Evolutionary conservation across 305 asterid species (phyloP).

Genomic region (Fraxinus floribunda): DNA sequence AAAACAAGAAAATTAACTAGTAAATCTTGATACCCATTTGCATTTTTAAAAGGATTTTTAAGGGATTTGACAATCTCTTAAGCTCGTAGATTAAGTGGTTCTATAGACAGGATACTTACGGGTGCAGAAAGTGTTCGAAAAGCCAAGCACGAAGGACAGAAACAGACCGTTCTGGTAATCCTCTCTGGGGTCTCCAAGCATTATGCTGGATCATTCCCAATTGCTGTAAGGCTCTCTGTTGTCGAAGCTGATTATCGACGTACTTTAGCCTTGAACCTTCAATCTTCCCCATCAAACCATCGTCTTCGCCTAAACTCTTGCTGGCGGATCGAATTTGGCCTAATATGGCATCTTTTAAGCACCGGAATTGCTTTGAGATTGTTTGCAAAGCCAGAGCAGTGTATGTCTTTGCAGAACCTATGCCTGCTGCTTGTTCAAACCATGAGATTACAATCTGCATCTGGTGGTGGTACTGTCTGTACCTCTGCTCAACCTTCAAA

Average conservation of each 20-base stretch:
- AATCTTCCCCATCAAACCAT: slow-evolving; percentile 45
- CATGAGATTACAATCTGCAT: slow-evolving; percentile 80
- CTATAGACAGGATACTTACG: slow-evolving; percentile 41
- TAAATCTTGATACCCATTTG: background rate
- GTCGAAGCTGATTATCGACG: slow-evolving; percentile 78
- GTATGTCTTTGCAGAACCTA: slow-evolving; percentile 77
- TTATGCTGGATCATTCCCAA: slow-evolving; percentile 95
- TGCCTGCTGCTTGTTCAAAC: slow-evolving; percentile 86
- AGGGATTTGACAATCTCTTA: background rate
- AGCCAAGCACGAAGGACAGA: slow-evolving; percentile 96
- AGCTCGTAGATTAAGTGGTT: background rate
- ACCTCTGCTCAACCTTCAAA: slow-evolving; percentile 80
- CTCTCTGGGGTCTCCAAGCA: slow-evolving; percentile 99
- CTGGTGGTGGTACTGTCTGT: slow-evolving; percentile 86
- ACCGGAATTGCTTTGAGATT: slow-evolving; percentile 86
- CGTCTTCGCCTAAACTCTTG: slow-evolving; percentile 79
- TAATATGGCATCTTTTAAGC: slow-evolving; percentile 79
- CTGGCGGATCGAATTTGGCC: slow-evolving; percentile 66
- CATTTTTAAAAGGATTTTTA: background rate
- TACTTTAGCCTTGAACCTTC: slow-evolving; percentile 81
- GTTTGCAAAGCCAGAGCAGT: slow-evolving; percentile 82
- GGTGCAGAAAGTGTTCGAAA: slow-evolving; percentile 93
- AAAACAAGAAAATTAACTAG: background rate
- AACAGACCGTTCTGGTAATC: slow-evolving; percentile 87
- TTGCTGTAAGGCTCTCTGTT: slow-evolving; percentile 83